phyloP scores from a whole-genome alignment of 345 rosid species.

The Streptanthus diversifolius region DNA sequence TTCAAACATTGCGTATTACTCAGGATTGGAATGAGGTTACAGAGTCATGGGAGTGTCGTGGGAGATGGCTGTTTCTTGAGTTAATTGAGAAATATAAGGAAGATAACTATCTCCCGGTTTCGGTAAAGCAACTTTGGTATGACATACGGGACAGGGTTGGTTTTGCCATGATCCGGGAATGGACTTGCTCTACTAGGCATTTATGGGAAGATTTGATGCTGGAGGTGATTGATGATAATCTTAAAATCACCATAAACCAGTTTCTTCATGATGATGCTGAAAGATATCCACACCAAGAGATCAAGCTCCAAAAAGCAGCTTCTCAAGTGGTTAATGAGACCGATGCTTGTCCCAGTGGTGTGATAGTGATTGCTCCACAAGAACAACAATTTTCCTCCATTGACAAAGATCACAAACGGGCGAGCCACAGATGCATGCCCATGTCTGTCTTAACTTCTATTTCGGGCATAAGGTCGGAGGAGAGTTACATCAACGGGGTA shows the following conservation, averaged over 20 bases:
- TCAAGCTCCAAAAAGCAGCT: slow-evolving; percentile 10
- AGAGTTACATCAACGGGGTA: not conserved
- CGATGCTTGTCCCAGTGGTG: slow-evolving; percentile 1
- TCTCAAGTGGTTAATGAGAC: slow-evolving; percentile 20
- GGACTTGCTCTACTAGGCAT: slow-evolving; percentile 45
- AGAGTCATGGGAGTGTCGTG: slow-evolving; percentile 60
- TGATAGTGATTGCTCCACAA: slow-evolving; percentile 24
- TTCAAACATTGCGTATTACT: slow-evolving; percentile 50
- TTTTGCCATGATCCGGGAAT: slow-evolving; percentile 46
- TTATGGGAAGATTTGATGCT: slow-evolving; percentile 43
- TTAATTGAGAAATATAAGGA: slow-evolving; percentile 45
- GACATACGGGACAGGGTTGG: slow-evolving; percentile 51
- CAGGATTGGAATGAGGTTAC: slow-evolving; percentile 63
- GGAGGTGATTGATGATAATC: slow-evolving; percentile 51
- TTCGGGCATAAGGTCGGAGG: slow-evolving; percentile 26
- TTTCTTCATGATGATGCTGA: slow-evolving; percentile 27
- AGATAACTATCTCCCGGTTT: slow-evolving; percentile 45
- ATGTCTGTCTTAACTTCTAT: slow-evolving; percentile 26
- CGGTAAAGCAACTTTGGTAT: slow-evolving; percentile 71
- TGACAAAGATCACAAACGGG: slow-evolving; percentile 17
- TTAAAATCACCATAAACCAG: slow-evolving; percentile 30
- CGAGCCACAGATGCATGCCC: slow-evolving; percentile 22
- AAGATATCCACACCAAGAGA: slow-evolving; percentile 23
- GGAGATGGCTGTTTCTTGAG: slow-evolving; percentile 65
- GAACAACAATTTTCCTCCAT: slow-evolving; percentile 10